Evolutionary conservation across 768 basidiomycete species (phyloP).

Genomic region (Tubosaeta sp.): DNA sequence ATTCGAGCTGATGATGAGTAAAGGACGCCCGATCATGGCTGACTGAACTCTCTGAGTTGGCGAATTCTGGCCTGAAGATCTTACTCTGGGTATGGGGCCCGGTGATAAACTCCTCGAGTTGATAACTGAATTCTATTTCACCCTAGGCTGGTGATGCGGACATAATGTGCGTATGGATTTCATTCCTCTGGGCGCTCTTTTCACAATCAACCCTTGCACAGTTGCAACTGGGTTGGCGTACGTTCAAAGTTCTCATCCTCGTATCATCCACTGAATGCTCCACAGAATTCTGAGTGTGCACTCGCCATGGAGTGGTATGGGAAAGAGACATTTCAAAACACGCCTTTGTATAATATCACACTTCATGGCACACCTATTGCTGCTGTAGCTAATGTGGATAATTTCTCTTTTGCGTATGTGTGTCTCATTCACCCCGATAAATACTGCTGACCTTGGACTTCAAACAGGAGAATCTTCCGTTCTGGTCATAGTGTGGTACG

Average conservation of each 20-base stretch:
- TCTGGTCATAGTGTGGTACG: conserved; percentile 64
- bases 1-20: not conserved
- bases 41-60: conserved; percentile 35
- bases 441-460: not conserved
- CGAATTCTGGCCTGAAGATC: conserved; percentile 34
- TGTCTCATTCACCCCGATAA: not conserved
- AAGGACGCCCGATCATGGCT: conserved; percentile 36
- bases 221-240: conserved; percentile 33
- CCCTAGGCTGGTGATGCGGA: conserved; percentile 27
- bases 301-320: conserved; percentile 48
- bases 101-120: not conserved
- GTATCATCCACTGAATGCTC: not conserved
- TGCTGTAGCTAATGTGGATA: conserved; percentile 59
- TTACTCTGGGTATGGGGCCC: conserved; percentile 35
- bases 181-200: not conserved
- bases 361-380: conserved; percentile 50
- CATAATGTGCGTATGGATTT: conserved; percentile 17
- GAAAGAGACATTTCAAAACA: conserved; percentile 35
- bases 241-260: conserved; percentile 4
- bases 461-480: conserved; percentile 46
- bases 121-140: not conserved
- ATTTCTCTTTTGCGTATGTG: conserved; percentile 64
- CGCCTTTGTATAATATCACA: conserved; percentile 52
- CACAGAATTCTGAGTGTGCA: conserved; percentile 32
- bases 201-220: conserved; percentile 5